Conservation (phyloP, 257 asterid species). For the Solanum tarijense region DNA sequence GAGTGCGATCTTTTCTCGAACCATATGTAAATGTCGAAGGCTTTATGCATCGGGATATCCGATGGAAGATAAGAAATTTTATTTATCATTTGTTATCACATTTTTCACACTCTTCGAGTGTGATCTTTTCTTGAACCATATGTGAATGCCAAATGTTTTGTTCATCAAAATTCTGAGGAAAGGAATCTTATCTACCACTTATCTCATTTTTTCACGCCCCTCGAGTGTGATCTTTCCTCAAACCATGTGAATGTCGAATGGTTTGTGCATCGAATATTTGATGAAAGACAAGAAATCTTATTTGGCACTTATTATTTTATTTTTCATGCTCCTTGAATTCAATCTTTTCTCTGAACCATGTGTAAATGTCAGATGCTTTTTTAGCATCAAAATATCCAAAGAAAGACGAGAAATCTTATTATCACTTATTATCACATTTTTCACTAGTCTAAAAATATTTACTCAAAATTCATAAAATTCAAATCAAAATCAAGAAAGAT, state of each 20-base stretch:
- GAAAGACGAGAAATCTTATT: not conserved
- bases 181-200: slow-evolving; percentile 36
- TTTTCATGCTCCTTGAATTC: too few species aligned
- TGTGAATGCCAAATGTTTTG: not conserved
- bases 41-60: not conserved
- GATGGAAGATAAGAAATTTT: not conserved
- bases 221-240: not conserved
- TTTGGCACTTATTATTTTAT: too few species aligned
- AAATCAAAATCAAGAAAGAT: not conserved
- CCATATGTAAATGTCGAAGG: rapidly evolving
- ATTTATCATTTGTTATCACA: not conserved
- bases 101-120: too few species aligned
- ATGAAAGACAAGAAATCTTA: not conserved
- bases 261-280: not conserved
- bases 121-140: too few species aligned
- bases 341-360: not conserved
- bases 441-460: not conserved
- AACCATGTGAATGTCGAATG: not conserved
- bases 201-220: not conserved
- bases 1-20: not conserved
- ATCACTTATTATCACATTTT: not conserved
- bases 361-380: not conserved
- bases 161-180: not conserved
- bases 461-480: not conserved
- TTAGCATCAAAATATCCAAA: not conserved